Base-by-base conservation (phyloP, 306 rosid species). In the Malus sieversii region DNA sequence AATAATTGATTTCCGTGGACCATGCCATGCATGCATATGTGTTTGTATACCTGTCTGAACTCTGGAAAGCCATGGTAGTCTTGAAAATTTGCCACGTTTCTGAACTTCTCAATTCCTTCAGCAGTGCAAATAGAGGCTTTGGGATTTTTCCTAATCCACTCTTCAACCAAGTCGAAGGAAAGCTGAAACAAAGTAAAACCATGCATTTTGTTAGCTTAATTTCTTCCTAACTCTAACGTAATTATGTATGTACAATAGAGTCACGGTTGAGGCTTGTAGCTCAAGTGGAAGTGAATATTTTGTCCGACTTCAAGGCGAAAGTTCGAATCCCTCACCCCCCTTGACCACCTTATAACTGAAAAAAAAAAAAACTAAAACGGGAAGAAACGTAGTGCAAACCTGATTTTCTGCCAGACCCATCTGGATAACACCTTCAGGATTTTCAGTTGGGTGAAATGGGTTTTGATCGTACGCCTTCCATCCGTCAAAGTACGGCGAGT, bases 321-420 rank as follows among this genome's bases (percentile, higher is more conserved):
- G 20, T 55, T 20, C 9, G 60, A 57, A 57, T 9, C 52, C 48
- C 48, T 10, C 48, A 3, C 48, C 48, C 48, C 48, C 48, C 3
- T 44, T 44, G 2, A 44, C 3, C 46, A 9, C 46, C 46, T 44
- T 42, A 42, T 42, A 42, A 42, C 48, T 44, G 48, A 27, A 27
- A 27, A 27, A 42, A 27, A 44, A 10, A 42, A 42, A 42, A 44
- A 44, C 45, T 42, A 42, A 42, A 51, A 51, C 18, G 20, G 18
- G 20, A 51, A 51, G 55, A 51, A 51, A 18, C 18, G 55, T 38
- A 22, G 13, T 7, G 20, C 35, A 62, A 76, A 91, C 98, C 96
- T 84, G 98, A 64, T 95, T 95, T 79, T 95, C 98, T 10, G 98
- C 92, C 25, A 95, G 95, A 70, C 98, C 98, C 97, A 92, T 90